Percentiles rank a stretch among this genome's conserved stretches.
Conservation (phyloP, 169 alveolate species). For the Eimeria tenella region DNA sequence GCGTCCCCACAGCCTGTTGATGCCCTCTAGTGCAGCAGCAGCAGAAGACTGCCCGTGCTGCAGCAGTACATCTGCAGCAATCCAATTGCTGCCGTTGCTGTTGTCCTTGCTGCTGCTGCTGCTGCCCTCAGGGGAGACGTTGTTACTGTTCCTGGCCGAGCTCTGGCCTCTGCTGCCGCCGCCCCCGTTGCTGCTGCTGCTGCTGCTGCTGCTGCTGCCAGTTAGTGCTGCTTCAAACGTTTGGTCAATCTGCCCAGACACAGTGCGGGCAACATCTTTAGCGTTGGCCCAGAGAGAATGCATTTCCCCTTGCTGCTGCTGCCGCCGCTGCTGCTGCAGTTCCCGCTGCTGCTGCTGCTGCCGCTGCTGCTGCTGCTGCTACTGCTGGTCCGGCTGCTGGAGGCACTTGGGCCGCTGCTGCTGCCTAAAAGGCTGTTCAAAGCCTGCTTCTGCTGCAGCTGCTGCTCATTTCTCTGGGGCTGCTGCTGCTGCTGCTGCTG, state of each 20-base stretch:
- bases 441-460: too few species aligned
- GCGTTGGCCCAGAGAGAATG: constrained; percentile 1
- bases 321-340: not conserved
- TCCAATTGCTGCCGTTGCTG: constrained; percentile 16
- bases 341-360: not conserved
- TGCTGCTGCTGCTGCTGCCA: constrained; percentile 16
- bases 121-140: too few species aligned
- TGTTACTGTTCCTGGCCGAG: not conserved
- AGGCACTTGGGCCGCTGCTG: too few species aligned
- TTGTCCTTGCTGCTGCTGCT: constrained; percentile 16
- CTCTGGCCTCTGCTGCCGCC: not conserved
- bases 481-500: too few species aligned
- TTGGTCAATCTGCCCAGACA: constrained; percentile 14
- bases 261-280: constrained; percentile 12
- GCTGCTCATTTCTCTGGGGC: not conserved
- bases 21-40: constrained; percentile 8
- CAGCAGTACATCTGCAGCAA: not conserved
- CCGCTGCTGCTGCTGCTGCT: not conserved
- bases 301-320: not conserved
- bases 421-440: not conserved
- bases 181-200: not conserved
- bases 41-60: constrained; percentile 7
- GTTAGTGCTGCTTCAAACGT: constrained; percentile 16
- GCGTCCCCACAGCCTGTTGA: not conserved
- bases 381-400: too few species aligned